Evolutionary conservation across 495 filamentous ascomycete species (phyloP).

Genomic region (Penicillium robsamsonii): DNA sequence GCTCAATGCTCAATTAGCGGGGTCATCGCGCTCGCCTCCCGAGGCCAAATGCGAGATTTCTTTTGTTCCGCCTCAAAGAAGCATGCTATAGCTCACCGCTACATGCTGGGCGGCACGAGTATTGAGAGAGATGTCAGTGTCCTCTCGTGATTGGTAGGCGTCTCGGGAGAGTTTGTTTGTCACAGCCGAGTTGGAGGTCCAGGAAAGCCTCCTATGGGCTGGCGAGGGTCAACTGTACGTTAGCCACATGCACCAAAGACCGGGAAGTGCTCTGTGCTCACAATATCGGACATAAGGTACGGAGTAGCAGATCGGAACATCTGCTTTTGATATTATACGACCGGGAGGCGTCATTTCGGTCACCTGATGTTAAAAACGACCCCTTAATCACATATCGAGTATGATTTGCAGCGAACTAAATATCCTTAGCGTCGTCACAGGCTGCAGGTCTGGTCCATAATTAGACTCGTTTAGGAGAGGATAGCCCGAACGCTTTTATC

Average conservation of each 20-base stretch:
- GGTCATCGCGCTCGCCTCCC: neutral
- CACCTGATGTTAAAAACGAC: slow-evolving; percentile 8
- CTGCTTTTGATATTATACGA: neutral
- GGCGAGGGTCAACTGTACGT: slow-evolving; percentile 9
- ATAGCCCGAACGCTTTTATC: slow-evolving; percentile 8
- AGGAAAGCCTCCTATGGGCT: slow-evolving; percentile 27
- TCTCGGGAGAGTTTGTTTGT: slow-evolving; percentile 12
- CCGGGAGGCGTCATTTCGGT: neutral
- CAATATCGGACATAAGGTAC: slow-evolving; percentile 14
- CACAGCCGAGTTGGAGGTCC: slow-evolving; percentile 20
- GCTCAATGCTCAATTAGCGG: slow-evolving; percentile 2
- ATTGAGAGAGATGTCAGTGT: slow-evolving; percentile 3
- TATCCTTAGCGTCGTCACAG: slow-evolving; percentile 4
- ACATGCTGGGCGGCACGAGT: slow-evolving; percentile 23
- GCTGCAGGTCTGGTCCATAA: slow-evolving; percentile 13
- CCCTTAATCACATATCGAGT: slow-evolving; percentile 1
- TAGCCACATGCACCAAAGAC: slow-evolving; percentile 11
- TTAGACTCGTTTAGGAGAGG: slow-evolving; percentile 12
- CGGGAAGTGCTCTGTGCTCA: neutral
- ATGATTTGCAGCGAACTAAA: slow-evolving; percentile 10
- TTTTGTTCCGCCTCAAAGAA: slow-evolving; percentile 9
- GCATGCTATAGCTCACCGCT: slow-evolving; percentile 30
- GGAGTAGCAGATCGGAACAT: neutral
- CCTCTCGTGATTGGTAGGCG: slow-evolving; percentile 11
- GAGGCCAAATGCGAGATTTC: slow-evolving; percentile 1